Evolutionary conservation across 2,329 filamentous ascomycete genomes (phyloP), one percentile per base, ranked within the genome.

Genomic region (Thermochaetoides dissita): DNA sequence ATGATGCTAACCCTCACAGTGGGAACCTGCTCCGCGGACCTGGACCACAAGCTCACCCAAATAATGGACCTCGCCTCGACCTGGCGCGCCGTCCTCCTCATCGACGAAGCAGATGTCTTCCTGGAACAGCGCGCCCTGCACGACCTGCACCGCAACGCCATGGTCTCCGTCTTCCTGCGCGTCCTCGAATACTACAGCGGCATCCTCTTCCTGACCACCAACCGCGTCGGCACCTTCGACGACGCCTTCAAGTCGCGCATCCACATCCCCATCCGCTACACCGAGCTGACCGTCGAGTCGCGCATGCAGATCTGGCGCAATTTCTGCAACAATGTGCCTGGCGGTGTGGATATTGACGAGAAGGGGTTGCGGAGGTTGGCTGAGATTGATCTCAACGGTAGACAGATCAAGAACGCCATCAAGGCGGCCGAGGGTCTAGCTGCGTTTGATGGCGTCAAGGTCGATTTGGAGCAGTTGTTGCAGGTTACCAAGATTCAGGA

Each of bases 71-170:
- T 51, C 48, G 41, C 48, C 2, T 41, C 48, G 10, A 52, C 44
- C 1, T 53, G 51, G 51, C 53, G 54, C 32, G 58, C 56, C 17
- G 56, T 63, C 2, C 44, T 64, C 6, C 51, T 64, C 1, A 52
- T 64, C 7, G 62, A 65, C 43, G 62, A 64, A 43, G 60, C 60
- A 2, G 62, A 64, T 41, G 57, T 64, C 0, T 64, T 63, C 45
- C 51, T 64, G 10, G 54, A 59, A 40, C 50, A 57, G 30, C 47
- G 63, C 24, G 54, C 53, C 1, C 46, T 55, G 10, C 46, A 51
- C 3, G 57, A 63, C 34, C 49, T 63, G 10, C 50, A 54, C 41
- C 50, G 61, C 4, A 65, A 64, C 40, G 53, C 50, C 10, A 50
- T 64, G 8, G 61, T 64, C 1, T 61, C 59, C 6, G 59, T 62